Base-by-base conservation (phyloP, 441 rosid species). In the Adansonia rubrostipa region DNA sequence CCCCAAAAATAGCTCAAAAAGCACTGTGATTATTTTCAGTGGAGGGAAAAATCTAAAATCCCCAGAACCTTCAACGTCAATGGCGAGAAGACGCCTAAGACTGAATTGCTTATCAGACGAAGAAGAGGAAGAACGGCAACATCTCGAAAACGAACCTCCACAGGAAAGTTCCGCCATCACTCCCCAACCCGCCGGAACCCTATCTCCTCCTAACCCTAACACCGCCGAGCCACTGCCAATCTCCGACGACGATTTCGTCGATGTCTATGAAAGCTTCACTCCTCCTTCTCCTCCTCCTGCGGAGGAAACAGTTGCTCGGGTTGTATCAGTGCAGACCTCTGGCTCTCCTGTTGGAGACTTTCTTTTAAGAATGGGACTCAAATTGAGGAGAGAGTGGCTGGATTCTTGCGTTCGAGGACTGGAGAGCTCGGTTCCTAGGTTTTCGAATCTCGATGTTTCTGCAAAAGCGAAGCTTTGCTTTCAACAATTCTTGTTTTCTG, bases 401-500 rank as follows among this genome's bases (percentile, higher is more conserved):
- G 82, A 85, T 14, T 86, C 89, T 78, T 89, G 92, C 82, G 77
- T 92, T 47, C 58, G 79, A 28, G 82, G 82, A 6, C 89, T 91
- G 9, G 84, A 84, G 81, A 76, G 65, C 58, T 89, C 92, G 9
- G 81, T 84, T 64, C 85, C 84, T n/a, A 76, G 82, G 24, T 91
- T 90, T 70, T 75, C 78, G 10, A 24, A 62, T 77, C 86, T 90
- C 36, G 92, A 88, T 47, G 87, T 81, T 9, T 79, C 81, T 4
- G 85, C 82, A 6, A 89, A 86, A 77, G 93, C 98, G 24, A 91
- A 90, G 88, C 90, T 89, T 73, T 96, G 98, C 79, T 92, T 93
- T 53, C 86, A 84, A 81, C 92, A 87, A 68, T 91, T 92, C 77
- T 74, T 96, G 87, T 82, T 89, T 72, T 92, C 98, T 14, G 98